These are phyloP conservation scores for Rubia balearica DNA, from an alignment of 305 asterid genomes.

Conservation along the genomic window DNA sequence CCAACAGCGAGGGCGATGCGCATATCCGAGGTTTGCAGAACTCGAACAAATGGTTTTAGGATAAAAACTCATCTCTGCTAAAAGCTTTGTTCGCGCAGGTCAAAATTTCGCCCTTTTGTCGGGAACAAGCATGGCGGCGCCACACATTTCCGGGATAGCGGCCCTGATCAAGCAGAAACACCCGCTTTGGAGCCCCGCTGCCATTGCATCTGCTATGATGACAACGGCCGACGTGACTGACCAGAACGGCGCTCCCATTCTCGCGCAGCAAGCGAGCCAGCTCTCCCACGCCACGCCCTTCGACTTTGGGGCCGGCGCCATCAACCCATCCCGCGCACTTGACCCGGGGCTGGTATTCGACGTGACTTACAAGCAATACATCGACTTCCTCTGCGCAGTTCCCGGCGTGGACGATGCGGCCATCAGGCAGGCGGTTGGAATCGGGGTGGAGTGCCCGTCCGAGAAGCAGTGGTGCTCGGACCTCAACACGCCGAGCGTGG, in stretches of 20 bases:
- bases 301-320: slow-evolving; percentile 48
- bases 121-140: slow-evolving; percentile 69
- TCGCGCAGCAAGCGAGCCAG: slow-evolving; percentile 32
- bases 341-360: slow-evolving; percentile 55
- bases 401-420: slow-evolving; percentile 51
- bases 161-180: slow-evolving; percentile 55
- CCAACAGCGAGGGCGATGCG: slow-evolving; percentile 48
- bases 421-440: slow-evolving; percentile 40
- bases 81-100: slow-evolving; percentile 24
- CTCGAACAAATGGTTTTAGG: too few species aligned
- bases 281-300: slow-evolving; percentile 49
- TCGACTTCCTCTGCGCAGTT: slow-evolving; percentile 45
- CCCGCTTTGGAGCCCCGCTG: slow-evolving; percentile 48
- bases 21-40: slow-evolving; percentile 31
- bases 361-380: slow-evolving; percentile 31
- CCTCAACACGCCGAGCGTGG: slow-evolving; percentile 49
- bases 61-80: too few species aligned
- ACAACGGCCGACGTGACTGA: slow-evolving; percentile 43
- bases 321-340: slow-evolving; percentile 49
- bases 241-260: slow-evolving; percentile 35
- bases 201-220: slow-evolving; percentile 57
- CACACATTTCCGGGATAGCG: slow-evolving; percentile 53
- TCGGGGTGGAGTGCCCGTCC: slow-evolving; percentile 36
- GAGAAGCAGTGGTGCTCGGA: slow-evolving; percentile 44
- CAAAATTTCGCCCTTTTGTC: slow-evolving; percentile 44